A percentile compares a stretch with the other conserved stretches of the same genome.
Evolutionary conservation across 768 basidiomycete genomes (phyloP).

Genomic region (Trametes gibbosa): DNA sequence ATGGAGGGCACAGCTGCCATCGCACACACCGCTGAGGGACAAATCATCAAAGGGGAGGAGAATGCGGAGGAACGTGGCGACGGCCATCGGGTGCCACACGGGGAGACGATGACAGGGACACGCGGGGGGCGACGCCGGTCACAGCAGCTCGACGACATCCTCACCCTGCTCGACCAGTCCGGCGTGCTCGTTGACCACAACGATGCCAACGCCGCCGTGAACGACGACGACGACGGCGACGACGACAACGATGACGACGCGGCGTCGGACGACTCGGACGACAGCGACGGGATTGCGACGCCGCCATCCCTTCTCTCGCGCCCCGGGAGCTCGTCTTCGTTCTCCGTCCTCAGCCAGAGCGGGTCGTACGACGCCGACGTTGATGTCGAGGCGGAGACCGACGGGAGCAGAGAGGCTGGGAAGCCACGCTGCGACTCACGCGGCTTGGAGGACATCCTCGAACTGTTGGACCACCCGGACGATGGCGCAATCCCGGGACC

Average conservation of each 20-base stretch:
- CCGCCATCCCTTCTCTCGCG: conserved; percentile 6
- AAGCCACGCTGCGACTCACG: not conserved
- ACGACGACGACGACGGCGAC: too few species aligned
- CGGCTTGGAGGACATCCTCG: conserved; percentile 12
- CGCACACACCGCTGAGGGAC: too few species aligned
- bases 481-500: not conserved
- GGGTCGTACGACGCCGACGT: not conserved
- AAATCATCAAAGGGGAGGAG: too few species aligned
- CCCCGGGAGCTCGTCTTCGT: conserved; percentile 6
- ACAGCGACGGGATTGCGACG: not conserved
- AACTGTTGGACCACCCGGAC: not conserved
- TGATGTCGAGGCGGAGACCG: not conserved
- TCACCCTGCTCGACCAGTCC: conserved; percentile 9
- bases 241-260: conserved; percentile 1
- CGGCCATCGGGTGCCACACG: too few species aligned
- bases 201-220: conserved; percentile 2
- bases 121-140: not conserved
- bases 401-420: not conserved
- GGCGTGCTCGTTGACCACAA: not conserved
- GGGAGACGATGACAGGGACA: too few species aligned
- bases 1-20: too few species aligned
- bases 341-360: conserved; percentile 1
- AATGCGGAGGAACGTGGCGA: too few species aligned
- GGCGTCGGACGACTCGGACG: not conserved
- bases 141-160: conserved; percentile 14